Evolutionary conservation across 2,329 filamentous ascomycete genomes (phyloP).

Genomic region (Epichloe coenophiala): DNA sequence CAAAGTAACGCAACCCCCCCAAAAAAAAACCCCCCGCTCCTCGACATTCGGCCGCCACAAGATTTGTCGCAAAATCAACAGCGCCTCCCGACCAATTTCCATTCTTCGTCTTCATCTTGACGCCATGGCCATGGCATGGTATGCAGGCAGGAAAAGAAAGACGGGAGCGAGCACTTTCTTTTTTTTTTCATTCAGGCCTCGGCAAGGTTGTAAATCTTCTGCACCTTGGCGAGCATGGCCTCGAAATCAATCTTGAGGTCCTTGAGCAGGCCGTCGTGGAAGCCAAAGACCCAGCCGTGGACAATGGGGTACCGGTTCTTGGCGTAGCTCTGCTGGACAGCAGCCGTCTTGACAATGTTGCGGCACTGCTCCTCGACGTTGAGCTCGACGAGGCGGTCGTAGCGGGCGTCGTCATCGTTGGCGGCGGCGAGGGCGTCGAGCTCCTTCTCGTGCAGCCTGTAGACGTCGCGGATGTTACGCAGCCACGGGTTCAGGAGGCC

Average conservation of each 20-base stretch:
- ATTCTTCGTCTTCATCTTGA: background rate
- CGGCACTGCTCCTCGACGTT: slow-evolving; percentile 71
- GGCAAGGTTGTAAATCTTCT: slow-evolving; percentile 51
- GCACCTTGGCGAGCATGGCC: slow-evolving; percentile 38
- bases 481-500: slow-evolving; percentile 63
- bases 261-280: slow-evolving; percentile 52
- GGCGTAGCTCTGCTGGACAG: slow-evolving; percentile 58
- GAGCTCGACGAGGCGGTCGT: slow-evolving; percentile 64
- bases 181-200: slow-evolving; percentile 8
- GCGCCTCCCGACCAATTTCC: too few relatives aligned
- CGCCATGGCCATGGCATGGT: too few relatives aligned
- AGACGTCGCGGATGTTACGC: slow-evolving; percentile 61
- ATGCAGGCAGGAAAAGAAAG: too few relatives aligned
- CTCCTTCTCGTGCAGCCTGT: slow-evolving; percentile 57
- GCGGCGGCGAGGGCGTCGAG: slow-evolving; percentile 43
- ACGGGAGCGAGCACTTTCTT: too few relatives aligned
- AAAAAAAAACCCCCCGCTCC: too few relatives aligned
- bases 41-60: too few relatives aligned
- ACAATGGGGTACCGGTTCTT: slow-evolving; percentile 53
- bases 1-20: too few relatives aligned
- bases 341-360: slow-evolving; percentile 66
- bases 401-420: slow-evolving; percentile 41
- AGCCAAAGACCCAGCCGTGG: slow-evolving; percentile 62
- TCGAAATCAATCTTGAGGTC: slow-evolving; percentile 51
- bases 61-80: too few relatives aligned